phyloP scores from a whole-genome alignment of 2,329 filamentous ascomycete genomes.

The Colletotrichum sidae region DNA sequence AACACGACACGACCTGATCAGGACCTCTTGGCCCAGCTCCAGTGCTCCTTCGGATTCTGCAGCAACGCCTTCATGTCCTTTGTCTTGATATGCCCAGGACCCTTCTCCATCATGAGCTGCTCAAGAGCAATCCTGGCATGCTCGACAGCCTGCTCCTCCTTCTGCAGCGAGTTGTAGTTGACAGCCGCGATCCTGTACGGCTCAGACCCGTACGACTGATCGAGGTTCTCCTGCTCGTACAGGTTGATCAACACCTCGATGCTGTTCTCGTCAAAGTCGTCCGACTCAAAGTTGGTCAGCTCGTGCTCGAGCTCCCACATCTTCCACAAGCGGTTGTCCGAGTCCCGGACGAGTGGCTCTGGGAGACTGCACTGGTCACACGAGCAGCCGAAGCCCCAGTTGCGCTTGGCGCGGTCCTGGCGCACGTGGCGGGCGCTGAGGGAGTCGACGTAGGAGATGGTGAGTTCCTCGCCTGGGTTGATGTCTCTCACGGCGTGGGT shows the following conservation, averaged over 20 bases:
- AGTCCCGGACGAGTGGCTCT: conserved; percentile 27
- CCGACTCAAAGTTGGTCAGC: conserved; percentile 32
- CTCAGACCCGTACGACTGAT: conserved; percentile 44
- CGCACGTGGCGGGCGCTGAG: conserved; percentile 38
- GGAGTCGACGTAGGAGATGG: conserved; percentile 45
- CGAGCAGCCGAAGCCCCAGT: conserved; percentile 44
- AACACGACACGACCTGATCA: neutral
- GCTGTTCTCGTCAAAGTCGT: conserved; percentile 37
- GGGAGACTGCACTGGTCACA: conserved; percentile 43
- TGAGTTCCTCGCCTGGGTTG: conserved; percentile 48
- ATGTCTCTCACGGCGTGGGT: conserved; percentile 51
- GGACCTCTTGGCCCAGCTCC: conserved; percentile 32
- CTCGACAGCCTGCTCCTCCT: conserved; percentile 51
- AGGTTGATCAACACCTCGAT: conserved; percentile 38
- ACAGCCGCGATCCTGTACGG: conserved; percentile 52
- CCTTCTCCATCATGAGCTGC: conserved; percentile 42
- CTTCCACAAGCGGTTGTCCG: conserved; percentile 39
- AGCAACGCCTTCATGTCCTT: conserved; percentile 29
- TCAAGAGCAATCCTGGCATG: conserved; percentile 53
- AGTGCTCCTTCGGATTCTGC: conserved; percentile 28
- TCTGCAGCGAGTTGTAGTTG: conserved; percentile 52
- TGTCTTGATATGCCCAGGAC: conserved; percentile 11
- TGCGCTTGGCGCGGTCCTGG: conserved; percentile 40
- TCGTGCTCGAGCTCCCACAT: conserved; percentile 40
- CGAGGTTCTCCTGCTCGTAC: conserved; percentile 40